Base-by-base conservation (phyloP, 768 basidiomycete species). In the Lactifluus hygrophoroides region DNA sequence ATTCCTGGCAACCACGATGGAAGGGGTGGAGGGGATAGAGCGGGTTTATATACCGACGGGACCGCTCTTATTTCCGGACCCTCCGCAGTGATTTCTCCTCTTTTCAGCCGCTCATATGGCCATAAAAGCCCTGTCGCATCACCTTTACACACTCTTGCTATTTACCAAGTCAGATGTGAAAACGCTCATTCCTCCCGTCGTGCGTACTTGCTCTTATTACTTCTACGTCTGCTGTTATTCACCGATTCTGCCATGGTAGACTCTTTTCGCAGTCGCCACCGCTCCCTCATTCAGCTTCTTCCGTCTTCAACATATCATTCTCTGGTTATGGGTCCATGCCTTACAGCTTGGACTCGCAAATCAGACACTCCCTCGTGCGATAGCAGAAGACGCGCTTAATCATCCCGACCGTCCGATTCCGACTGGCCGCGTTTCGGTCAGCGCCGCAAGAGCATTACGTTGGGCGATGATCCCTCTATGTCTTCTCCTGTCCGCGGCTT, bases 301-400 rank as follows among this genome's bases (percentile, higher is more conserved):
- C 17, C 61, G 52, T 28, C 48, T 69, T 10, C 23, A 38, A 9
- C 56, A 53, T 13, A 38, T 51, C 51, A 14, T 65, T 3, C 52
- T 67, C 17, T 73, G 71, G 72, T 61, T 69, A 7, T 72, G 70
- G 70, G 44, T 69, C n/a, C 63, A 71, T 53, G 63, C 68, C 9
- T 62, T 73, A 13, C 68, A 69, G 50, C 66, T 68, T 60, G 64
- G 63, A 47, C 56, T 70, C 25, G 65, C 71, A 5, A 73, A 73
- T 55, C 72, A 73, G 56, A 66, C 61, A 32, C 58, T 63, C 34
- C 54, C 56, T 51, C 51, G 7, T 7, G 58, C 58, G 11, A 51
- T 55, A 5, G 64, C 59, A 11, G 72, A 73, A 53, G 72, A 73
- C 37, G 45, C 43, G 0, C 30, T 63, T 1, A 73, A 73, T 57